Conservation (phyloP, 2,329 filamentous ascomycete genomes). For the Neofusicoccum ribis region DNA sequence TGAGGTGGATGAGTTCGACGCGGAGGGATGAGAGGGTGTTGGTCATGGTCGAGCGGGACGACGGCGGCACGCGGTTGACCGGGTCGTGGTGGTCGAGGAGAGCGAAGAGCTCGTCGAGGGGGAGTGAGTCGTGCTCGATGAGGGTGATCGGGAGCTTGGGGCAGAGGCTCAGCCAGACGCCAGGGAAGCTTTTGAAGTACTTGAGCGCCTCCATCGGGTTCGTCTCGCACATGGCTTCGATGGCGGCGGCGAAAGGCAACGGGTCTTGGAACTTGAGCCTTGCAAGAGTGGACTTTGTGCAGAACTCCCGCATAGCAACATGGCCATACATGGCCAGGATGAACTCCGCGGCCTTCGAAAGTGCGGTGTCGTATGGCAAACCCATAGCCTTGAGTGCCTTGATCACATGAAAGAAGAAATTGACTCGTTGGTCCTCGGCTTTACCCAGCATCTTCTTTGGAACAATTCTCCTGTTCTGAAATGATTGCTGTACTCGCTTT, state of each 20-base stretch:
- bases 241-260: neutral
- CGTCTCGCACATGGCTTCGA: neutral
- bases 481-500: neutral
- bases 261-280: neutral
- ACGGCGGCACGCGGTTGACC: neutral
- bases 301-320: neutral
- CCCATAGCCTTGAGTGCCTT: neutral
- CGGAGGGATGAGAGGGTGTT: neutral
- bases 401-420: neutral
- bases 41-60: neutral
- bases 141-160: slow-evolving; percentile 10
- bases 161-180: slow-evolving; percentile 4
- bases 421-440: neutral
- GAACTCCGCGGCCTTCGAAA: neutral
- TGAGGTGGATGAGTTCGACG: slow-evolving; percentile 10
- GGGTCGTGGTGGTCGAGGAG: neutral
- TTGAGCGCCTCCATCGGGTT: slow-evolving; percentile 1
- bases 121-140: slow-evolving; percentile 4
- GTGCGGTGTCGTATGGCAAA: neutral
- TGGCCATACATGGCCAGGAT: neutral
- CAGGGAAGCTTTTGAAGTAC: neutral
- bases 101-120: slow-evolving; percentile 7
- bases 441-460: neutral
- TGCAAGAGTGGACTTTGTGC: neutral
- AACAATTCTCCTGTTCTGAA: too few relatives aligned